A percentile compares a stretch with the other conserved stretches of the same genome.
Evolutionary conservation across 305 asterid species (phyloP).

Genomic region (Solanum aculeatissimum): DNA sequence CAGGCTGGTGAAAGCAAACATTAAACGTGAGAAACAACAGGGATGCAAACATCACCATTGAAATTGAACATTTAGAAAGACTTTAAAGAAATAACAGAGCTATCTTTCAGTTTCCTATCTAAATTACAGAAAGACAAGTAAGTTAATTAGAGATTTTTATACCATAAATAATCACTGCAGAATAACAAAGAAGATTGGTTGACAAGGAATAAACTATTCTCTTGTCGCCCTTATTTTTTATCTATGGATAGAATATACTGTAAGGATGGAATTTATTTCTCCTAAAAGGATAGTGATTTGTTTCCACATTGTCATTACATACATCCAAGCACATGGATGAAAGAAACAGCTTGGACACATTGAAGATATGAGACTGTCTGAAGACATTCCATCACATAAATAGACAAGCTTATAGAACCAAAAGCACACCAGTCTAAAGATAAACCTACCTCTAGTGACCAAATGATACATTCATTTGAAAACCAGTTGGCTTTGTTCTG

Average conservation of each 20-base stretch:
- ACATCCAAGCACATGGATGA: neutral
- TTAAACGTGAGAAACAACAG: neutral
- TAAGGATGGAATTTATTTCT: neutral
- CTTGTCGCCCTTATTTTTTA: neutral
- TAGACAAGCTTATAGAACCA: neutral
- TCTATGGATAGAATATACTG: neutral
- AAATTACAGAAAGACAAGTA: neutral
- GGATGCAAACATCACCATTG: neutral
- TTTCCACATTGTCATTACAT: neutral
- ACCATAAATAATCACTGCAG: neutral
- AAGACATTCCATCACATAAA: neutral
- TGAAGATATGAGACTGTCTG: neutral
- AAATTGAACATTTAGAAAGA: neutral
- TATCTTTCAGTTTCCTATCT: neutral
- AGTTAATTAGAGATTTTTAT: neutral
- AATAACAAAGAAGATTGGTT: neutral
- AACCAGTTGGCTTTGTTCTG: neutral
- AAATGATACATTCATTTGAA: neutral
- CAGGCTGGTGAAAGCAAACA: slow-evolving; percentile 15
- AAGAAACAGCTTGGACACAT: neutral
- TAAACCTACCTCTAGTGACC: neutral
- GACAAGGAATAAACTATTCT: neutral
- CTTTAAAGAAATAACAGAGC: neutral
- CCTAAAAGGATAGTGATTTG: neutral
- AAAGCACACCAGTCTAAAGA: neutral